A percentile compares a stretch with the other conserved stretches of the same genome.
These are phyloP conservation scores for Pseudocercospora cruenta DNA, from an alignment of 2,329 filamentous ascomycete species.

Conservation along the genomic window DNA sequence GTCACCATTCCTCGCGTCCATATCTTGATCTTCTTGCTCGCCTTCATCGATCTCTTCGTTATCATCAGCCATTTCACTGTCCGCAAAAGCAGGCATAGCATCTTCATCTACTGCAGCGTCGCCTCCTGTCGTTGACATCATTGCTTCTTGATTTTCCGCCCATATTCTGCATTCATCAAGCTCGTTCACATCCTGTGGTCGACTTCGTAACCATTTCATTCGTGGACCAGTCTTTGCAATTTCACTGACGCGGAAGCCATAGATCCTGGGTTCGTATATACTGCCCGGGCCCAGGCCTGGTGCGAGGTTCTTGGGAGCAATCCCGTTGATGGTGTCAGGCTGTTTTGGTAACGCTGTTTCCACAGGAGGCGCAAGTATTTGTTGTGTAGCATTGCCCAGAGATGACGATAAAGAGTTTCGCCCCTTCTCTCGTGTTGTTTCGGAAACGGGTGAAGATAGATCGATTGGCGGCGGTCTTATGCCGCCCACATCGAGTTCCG, in stretches of 20 bases:
- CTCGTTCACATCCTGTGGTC: constrained; percentile 77
- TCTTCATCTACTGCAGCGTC: constrained; percentile 12
- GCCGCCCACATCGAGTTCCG: constrained; percentile 80
- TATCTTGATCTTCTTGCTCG: constrained; percentile 38
- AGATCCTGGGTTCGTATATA: constrained; percentile 94
- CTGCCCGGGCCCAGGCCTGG: constrained; percentile 79
- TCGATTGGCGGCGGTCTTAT: constrained; percentile 21
- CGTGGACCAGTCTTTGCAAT: constrained; percentile 84
- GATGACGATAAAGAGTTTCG: constrained; percentile 37
- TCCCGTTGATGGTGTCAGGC: constrained; percentile 73
- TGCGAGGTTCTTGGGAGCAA: constrained; percentile 82
- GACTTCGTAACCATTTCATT: constrained; percentile 94
- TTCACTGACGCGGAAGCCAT: constrained; percentile 93
- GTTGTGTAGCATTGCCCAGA: constrained; percentile 34
- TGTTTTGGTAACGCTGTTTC: constrained; percentile 45
- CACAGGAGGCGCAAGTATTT: constrained; percentile 25
- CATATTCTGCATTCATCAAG: constrained; percentile 70
- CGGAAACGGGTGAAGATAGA: constrained; percentile 17
- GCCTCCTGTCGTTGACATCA: constrained; percentile 13
- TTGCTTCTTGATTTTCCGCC: constrained; percentile 33
- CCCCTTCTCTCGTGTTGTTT: constrained; percentile 29
- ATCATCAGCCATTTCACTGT: constrained; percentile 38
- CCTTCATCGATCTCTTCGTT: constrained; percentile 34
- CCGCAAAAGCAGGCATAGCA: constrained; percentile 27
- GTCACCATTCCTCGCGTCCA: constrained; percentile 27